phyloP scores from a whole-genome alignment of 2,329 filamentous ascomycete genomes.

The Gaeumannomyces sp. region DNA sequence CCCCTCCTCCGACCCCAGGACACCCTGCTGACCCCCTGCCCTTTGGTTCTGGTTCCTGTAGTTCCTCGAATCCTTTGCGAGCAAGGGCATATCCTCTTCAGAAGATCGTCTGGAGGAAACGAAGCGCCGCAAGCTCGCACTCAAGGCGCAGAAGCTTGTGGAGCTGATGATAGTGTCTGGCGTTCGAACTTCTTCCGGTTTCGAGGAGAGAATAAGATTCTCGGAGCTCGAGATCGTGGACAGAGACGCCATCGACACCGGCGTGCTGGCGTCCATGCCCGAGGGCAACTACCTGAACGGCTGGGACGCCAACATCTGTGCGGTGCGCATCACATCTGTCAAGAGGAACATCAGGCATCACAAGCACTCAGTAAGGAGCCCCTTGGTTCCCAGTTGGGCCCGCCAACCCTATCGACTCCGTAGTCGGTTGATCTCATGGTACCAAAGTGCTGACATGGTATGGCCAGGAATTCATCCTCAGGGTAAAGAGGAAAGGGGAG shows the following conservation, averaged over 20 bases:
- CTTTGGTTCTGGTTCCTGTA: constrained; percentile 26
- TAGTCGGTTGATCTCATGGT: background rate
- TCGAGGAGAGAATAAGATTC: constrained; percentile 95
- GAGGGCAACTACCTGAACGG: constrained; percentile 90
- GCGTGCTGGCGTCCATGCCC: constrained; percentile 77
- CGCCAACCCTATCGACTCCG: background rate
- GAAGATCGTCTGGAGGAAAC: constrained; percentile 95
- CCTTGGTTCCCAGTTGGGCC: background rate
- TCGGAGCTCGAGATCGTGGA: constrained; percentile 97
- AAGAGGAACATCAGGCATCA: constrained; percentile 87
- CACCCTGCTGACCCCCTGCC: background rate
- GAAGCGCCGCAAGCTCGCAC: constrained; percentile 84
- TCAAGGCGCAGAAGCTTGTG: constrained; percentile 90
- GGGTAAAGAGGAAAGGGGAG: constrained; percentile 72
- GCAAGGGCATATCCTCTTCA: constrained; percentile 93
- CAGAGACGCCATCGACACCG: constrained; percentile 83
- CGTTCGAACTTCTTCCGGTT: constrained; percentile 89
- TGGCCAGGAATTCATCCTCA: constrained; percentile 74
- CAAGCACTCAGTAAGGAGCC: constrained; percentile 69
- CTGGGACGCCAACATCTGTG: constrained; percentile 95
- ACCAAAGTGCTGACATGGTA: background rate
- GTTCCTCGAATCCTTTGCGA: constrained; percentile 96
- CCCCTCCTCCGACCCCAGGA: background rate
- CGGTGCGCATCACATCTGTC: constrained; percentile 70
- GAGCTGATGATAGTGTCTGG: constrained; percentile 99